These are phyloP conservation scores for Medicago ruthenica DNA, from an alignment of 306 rosid genomes.

Conservation along the genomic window DNA sequence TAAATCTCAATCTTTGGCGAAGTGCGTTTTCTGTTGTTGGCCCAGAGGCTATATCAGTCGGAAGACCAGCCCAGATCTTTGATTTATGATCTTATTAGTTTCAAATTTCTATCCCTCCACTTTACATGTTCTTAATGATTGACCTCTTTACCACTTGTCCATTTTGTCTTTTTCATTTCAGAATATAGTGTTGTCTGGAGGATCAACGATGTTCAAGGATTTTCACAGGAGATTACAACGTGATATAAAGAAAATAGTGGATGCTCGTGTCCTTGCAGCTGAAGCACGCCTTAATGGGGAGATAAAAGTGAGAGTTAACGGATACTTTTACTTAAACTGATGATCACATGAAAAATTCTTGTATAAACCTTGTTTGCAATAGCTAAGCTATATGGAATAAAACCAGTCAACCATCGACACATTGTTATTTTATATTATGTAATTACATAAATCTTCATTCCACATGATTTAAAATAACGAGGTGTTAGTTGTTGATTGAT, in stretches of 20 bases:
- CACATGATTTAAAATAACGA: conserved; percentile 1
- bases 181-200: conserved; percentile 97
- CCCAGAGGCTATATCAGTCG: conserved; percentile 26
- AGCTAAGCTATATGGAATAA: conserved; percentile 16
- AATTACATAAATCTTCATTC: background rate
- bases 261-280: conserved; percentile 85
- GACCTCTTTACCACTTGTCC: conserved; percentile 8
- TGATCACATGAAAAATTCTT: conserved; percentile 18
- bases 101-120: conserved; percentile 8
- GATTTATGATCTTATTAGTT: conserved; percentile 3
- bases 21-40: conserved; percentile 33
- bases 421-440: conserved; percentile 6
- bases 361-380: conserved; percentile 13
- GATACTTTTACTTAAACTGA: conserved; percentile 1
- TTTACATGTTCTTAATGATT: conserved; percentile 18
- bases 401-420: conserved; percentile 10
- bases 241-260: conserved; percentile 92
- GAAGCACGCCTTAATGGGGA: conserved; percentile 83
- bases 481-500: conserved; percentile 16
- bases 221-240: conserved; percentile 97
- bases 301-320: conserved; percentile 62
- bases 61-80: conserved; percentile 10
- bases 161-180: conserved; percentile 48
- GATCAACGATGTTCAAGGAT: conserved; percentile 99
- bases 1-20: conserved; percentile 17